These are phyloP conservation scores for Reticulascus tulasneorum DNA, from an alignment of 2,329 filamentous ascomycete genomes.

Conservation along the genomic window DNA sequence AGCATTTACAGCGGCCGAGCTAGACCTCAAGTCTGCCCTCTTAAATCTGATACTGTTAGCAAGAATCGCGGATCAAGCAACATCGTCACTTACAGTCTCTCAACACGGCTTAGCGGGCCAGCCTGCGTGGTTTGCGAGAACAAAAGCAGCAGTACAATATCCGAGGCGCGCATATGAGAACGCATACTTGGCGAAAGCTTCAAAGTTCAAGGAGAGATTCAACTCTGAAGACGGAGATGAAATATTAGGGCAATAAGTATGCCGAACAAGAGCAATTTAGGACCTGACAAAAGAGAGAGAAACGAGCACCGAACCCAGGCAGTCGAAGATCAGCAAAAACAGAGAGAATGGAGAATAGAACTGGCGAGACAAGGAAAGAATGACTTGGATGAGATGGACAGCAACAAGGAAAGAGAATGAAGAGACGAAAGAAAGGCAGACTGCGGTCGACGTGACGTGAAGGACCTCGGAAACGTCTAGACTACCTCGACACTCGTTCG, in stretches of 20 bases:
- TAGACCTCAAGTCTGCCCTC: no score
- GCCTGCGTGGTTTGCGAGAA: conserved; percentile 14
- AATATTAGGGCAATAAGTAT: conserved; percentile 1
- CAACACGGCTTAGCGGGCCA: conserved; percentile 13
- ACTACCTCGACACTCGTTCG: conserved; percentile 8
- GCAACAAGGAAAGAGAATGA: conserved; percentile 4
- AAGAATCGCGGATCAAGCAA: no score
- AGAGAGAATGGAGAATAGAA: neutral
- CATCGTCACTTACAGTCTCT: conserved; percentile 10
- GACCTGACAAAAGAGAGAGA: conserved; percentile 3
- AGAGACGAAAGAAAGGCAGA: conserved; percentile 5
- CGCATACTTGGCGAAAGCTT: conserved; percentile 1
- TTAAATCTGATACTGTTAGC: no score
- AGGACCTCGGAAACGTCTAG: neutral
- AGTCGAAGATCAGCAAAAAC: conserved; percentile 4
- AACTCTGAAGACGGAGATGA: neutral
- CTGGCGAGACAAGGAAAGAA: conserved; percentile 2
- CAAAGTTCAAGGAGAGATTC: neutral
- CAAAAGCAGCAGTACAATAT: conserved; percentile 10
- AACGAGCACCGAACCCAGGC: conserved; percentile 1
- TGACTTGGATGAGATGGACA: conserved; percentile 5
- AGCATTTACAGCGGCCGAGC: no score
- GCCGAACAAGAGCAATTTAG: neutral
- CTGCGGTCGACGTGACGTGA: conserved; percentile 10
- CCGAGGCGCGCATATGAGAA: conserved; percentile 5